Conservation (phyloP, 78 protist genomes). For the Thecamonas trahens region DNA sequence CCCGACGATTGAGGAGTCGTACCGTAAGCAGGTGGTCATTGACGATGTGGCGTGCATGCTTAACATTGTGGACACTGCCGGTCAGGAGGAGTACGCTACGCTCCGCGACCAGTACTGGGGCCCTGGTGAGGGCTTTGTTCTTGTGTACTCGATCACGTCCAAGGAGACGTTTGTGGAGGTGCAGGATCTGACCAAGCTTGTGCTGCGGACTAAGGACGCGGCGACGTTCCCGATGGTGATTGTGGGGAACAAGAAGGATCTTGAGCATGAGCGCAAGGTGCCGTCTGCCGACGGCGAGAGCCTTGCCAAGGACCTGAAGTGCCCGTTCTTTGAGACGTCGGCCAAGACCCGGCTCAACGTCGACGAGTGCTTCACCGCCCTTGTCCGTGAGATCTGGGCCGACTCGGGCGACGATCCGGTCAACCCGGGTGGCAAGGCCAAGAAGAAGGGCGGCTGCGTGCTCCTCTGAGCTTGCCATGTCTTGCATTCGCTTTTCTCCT, state of each 20-base stretch:
- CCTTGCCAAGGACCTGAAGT: conserved; percentile 42
- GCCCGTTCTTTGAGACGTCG: conserved; percentile 70
- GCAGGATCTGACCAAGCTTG: no score
- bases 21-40: conserved; percentile 51
- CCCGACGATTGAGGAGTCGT: conserved; percentile 81
- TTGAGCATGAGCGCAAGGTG: conserved; percentile 37
- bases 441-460: no score
- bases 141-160: conserved; percentile 52
- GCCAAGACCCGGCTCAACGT: conserved; percentile 61
- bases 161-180: conserved; percentile 24
- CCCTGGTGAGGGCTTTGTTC: conserved; percentile 66
- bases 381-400: conserved; percentile 34
- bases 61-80: conserved; percentile 21
- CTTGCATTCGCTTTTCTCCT: no score
- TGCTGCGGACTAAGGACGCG: conserved; percentile 69
- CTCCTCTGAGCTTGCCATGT: no score
- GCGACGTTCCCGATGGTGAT: conserved; percentile 69
- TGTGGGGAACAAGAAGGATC: conserved; percentile 82
- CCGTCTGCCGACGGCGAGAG: conserved; percentile 43
- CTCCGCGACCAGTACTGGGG: conserved; percentile 12
- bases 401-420: no score
- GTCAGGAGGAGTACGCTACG: conserved; percentile 41
- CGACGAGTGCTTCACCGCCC: conserved; percentile 51
- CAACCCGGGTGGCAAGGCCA: no score
- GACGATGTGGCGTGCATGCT: no score